A percentile compares a stretch with the other conserved stretches of the same genome.
These are phyloP conservation scores for Moniliophthora roreri DNA, from an alignment of 1,284 basidiomycete genomes.

Conservation along the genomic window DNA sequence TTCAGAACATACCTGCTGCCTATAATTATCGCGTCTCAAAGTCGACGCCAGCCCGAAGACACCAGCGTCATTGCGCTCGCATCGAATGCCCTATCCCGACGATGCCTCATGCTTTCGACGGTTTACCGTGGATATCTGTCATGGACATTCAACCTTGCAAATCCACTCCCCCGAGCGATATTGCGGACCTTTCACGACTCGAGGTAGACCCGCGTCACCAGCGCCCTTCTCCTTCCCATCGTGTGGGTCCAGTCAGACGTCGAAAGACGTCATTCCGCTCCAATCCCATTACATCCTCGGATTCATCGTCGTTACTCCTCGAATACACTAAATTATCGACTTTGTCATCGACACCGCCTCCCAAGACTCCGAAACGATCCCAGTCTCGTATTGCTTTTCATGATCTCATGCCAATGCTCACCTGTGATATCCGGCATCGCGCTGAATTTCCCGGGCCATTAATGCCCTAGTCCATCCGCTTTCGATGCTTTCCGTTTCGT, in stretches of 20 bases:
- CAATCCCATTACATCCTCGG: conserved; percentile 34
- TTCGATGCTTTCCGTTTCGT: conserved; percentile 9
- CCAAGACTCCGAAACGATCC: conserved; percentile 39
- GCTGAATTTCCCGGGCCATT: conserved; percentile 19
- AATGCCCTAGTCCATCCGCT: conserved; percentile 14
- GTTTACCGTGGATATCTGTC: conserved; percentile 60
- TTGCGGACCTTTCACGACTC: conserved; percentile 59
- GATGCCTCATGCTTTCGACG: conserved; percentile 46
- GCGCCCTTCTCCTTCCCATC: conserved; percentile 4
- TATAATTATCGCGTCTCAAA: not conserved
- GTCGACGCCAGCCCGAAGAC: conserved; percentile 2
- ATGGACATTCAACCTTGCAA: conserved; percentile 42
- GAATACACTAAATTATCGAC: conserved; percentile 18
- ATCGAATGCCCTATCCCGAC: conserved; percentile 21
- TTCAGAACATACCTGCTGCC: not conserved
- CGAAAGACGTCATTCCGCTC: conserved; percentile 50
- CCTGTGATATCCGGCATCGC: conserved; percentile 30
- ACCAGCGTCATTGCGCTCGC: conserved; percentile 12
- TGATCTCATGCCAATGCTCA: conserved; percentile 61
- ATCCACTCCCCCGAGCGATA: conserved; percentile 39
- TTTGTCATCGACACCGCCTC: conserved; percentile 28
- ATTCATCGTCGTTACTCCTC: conserved; percentile 20
- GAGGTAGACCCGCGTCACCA: conserved; percentile 18
- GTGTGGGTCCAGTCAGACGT: conserved; percentile 54
- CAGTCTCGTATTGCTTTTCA: conserved; percentile 50